Percentiles rank a stretch among this genome's conserved stretches.
phyloP scores from a whole-genome alignment of 441 rosid species.

The Rhodomyrtus psidioides region DNA sequence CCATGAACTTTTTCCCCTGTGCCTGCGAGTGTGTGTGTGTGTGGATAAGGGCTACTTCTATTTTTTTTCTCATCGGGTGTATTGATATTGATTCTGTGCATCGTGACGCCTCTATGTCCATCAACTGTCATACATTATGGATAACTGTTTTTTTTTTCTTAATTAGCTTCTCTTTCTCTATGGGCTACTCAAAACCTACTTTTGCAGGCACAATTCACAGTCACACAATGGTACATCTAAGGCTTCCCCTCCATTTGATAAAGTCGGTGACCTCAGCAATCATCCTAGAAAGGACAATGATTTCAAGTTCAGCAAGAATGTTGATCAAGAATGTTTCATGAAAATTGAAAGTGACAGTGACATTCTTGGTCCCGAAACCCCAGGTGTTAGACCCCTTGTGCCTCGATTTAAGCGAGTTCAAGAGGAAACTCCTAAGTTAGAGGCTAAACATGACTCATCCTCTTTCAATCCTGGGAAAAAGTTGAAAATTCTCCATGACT shows the following conservation, averaged over 20 bases:
- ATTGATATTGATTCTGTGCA: neutral
- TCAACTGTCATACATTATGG: neutral
- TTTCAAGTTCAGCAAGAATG: slow-evolving; percentile 10
- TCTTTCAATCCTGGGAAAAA: slow-evolving; percentile 43
- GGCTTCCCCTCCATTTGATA: slow-evolving; percentile 12
- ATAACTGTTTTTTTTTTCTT: neutral
- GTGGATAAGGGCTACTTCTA: neutral
- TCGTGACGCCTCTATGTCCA: neutral
- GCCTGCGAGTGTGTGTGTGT: neutral
- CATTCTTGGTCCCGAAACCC: slow-evolving; percentile 70
- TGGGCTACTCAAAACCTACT: neutral
- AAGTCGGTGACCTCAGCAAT: neutral
- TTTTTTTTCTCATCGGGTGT: neutral
- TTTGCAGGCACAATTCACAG: slow-evolving; percentile 23
- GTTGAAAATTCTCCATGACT: slow-evolving; percentile 39
- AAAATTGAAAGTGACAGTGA: slow-evolving; percentile 23
- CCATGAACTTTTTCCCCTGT: neutral
- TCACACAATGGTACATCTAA: neutral
- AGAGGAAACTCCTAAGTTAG: slow-evolving; percentile 30
- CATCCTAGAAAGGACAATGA: slow-evolving; percentile 17
- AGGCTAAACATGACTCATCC: slow-evolving; percentile 22
- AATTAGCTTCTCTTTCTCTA: neutral
- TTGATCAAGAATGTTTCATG: slow-evolving; percentile 9
- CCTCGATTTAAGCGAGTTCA: slow-evolving; percentile 64
- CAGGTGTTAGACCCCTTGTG: slow-evolving; percentile 46